Base-by-base conservation (phyloP, 352 stramenopile species). In the Pythium sukuiense region DNA sequence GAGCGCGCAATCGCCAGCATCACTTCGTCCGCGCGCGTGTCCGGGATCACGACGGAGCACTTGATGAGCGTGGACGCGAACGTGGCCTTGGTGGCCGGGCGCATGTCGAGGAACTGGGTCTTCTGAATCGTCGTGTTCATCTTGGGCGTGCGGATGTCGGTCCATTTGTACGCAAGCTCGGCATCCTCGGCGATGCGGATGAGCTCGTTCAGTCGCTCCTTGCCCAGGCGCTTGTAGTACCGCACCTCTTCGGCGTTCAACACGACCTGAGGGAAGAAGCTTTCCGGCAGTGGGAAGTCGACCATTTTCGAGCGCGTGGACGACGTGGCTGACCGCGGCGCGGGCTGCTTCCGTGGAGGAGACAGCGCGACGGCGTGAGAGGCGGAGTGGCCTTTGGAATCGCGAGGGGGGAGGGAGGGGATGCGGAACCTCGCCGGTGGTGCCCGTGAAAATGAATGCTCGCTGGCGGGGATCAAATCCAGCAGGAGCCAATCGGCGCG, bases 261-360 rank as follows among this genome's bases (percentile, higher is more conserved):
- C 50, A 80, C 78, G 56, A 95, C 79, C 59, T 89, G 85, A 55
- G 87, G 87, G 71, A 95, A 95, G 77, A 93, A 92, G 54, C 79
- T 81, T 63, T 92, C 81, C 61, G 83, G 79, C 11, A 95, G 69
- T 16, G 87, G 85, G 61, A 93, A 86, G 55, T 87, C 81, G 48
- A 92, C 69, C 79, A 72, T 64, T 7, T 20, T 65, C 37, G 41
- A 55, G n/a, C 27, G 27, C 20, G 45, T 27, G 16, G 41, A 49
- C 41, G 41, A 24, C 41, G 41, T 24, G 20, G 20, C 20, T 24
- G 20, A 24, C 41, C 5, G 11, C 45, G 45, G 45, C 48, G 24
- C 48, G 48, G 20, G 20, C 20, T 49, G 29, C 9, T 60, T 60
- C n/a, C 33, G 14, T 33, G 37, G 56, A 39, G 27, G 39, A 41